Percentiles rank a stretch among this genome's conserved stretches.
These are phyloP conservation scores for Heteromeles arbutifolia DNA, from an alignment of 306 rosid genomes.

Conservation along the genomic window DNA sequence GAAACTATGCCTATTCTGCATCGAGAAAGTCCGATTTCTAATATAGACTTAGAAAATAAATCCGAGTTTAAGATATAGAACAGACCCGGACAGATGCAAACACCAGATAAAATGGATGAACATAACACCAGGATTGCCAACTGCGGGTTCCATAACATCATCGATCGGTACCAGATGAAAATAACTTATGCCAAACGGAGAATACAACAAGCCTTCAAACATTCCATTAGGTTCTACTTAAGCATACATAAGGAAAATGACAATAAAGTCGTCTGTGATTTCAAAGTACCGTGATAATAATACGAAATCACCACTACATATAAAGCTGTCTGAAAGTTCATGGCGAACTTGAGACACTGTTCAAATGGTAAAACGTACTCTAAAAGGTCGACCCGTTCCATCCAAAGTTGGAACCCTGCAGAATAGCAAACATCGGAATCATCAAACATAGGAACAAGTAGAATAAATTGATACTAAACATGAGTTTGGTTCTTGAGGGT, in stretches of 20 bases:
- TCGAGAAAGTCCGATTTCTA: background rate
- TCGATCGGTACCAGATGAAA: background rate
- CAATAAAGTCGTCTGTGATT: background rate
- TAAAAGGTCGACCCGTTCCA: conserved; percentile 90
- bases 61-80: background rate
- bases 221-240: background rate
- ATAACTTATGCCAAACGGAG: background rate
- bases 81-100: background rate
- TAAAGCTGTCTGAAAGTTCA: conserved; percentile 7
- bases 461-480: conserved; percentile 2
- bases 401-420: conserved; percentile 90
- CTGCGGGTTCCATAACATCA: background rate
- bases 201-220: background rate
- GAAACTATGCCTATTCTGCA: background rate
- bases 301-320: conserved; percentile 16
- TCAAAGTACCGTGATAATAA: background rate
- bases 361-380: conserved; percentile 7
- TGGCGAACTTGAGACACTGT: conserved; percentile 8
- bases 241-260: background rate
- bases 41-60: background rate
- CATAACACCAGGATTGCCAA: background rate
- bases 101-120: background rate
- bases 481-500: conserved; percentile 6
- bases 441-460: conserved; percentile 1
- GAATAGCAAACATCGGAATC: conserved; percentile 26